A percentile compares a stretch with the other conserved stretches of the same genome.
phyloP scores from a whole-genome alignment of 2,329 filamentous ascomycete genomes.

The Dactylellina sp. region DNA sequence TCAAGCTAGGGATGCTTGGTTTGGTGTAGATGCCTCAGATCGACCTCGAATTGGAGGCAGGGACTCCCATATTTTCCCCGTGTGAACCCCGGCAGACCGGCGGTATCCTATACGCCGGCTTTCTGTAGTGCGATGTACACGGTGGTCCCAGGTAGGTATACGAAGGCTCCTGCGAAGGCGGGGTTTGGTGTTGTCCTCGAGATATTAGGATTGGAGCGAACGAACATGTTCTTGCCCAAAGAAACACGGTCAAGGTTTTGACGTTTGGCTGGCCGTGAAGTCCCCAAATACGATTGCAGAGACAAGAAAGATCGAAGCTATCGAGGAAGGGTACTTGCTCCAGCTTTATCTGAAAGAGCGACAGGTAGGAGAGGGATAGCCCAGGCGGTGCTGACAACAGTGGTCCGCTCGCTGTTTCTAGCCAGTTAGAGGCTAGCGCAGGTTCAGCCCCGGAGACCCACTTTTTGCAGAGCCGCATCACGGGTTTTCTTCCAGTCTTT shows the following conservation, averaged over 20 bases:
- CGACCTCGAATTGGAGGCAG: conserved; percentile 42
- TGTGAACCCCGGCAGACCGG: conserved; percentile 37
- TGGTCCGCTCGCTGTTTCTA: conserved; percentile 20
- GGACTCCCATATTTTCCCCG: conserved; percentile 55
- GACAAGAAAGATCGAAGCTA: background rate
- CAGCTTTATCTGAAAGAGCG: conserved; percentile 5
- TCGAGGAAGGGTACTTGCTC: background rate
- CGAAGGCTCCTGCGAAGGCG: conserved; percentile 33
- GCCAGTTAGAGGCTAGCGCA: conserved; percentile 30
- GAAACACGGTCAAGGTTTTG: conserved; percentile 1
- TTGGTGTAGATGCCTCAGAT: conserved; percentile 31
- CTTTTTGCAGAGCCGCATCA: conserved; percentile 44
- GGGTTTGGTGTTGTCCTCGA: conserved; percentile 50
- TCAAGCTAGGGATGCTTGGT: conserved; percentile 5
- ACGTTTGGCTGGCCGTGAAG: background rate
- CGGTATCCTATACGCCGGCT: conserved; percentile 37
- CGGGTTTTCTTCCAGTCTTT: background rate
- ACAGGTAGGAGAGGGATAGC: background rate
- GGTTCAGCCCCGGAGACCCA: conserved; percentile 42
- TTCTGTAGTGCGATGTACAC: conserved; percentile 15
- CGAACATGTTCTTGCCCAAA: conserved; percentile 47
- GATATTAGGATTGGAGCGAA: conserved; percentile 24
- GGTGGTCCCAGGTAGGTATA: conserved; percentile 5
- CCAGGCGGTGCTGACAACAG: conserved; percentile 9
- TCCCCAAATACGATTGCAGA: background rate